phyloP scores from a whole-genome alignment of 177 flowering plant genomes.

The Telopea speciosissima region DNA sequence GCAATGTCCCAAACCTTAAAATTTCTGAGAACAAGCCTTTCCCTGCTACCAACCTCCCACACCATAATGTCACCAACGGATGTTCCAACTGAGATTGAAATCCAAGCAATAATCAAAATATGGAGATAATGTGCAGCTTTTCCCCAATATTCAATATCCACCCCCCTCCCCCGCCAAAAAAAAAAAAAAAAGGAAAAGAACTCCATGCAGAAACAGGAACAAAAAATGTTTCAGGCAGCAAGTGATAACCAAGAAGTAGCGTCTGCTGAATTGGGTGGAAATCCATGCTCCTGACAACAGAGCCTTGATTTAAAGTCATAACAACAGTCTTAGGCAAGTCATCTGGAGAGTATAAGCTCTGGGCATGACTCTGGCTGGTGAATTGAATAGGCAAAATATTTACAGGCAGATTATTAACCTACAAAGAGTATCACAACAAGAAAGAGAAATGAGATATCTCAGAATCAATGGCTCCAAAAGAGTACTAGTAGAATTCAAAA shows the following conservation, averaged over 20 bases:
- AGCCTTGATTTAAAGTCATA: constrained; percentile 51
- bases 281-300: constrained; percentile 73
- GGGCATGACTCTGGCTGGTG: constrained; percentile 52
- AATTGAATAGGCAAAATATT: constrained; percentile 60
- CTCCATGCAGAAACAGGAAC: neutral
- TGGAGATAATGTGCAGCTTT: too few relatives aligned
- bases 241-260: constrained; percentile 58
- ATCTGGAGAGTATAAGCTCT: constrained; percentile 53
- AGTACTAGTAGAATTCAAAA: neutral
- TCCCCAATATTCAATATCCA: too few relatives aligned
- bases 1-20: constrained; percentile 37
- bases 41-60: constrained; percentile 25
- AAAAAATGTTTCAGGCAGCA: neutral
- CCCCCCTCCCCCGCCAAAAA: neutral
- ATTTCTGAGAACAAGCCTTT: constrained; percentile 16
- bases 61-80: constrained; percentile 19
- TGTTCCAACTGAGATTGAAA: constrained; percentile 30
- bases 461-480: neutral
- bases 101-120: neutral
- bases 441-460: neutral
- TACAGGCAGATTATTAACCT: constrained; percentile 64
- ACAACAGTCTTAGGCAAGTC: constrained; percentile 64
- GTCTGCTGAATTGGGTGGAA: constrained; percentile 69
- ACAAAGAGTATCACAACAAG: constrained; percentile 6
- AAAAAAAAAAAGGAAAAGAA: neutral